phyloP scores from a whole-genome alignment of 2,329 filamentous ascomycete species.

The Pseudogymnoascus sp. region DNA sequence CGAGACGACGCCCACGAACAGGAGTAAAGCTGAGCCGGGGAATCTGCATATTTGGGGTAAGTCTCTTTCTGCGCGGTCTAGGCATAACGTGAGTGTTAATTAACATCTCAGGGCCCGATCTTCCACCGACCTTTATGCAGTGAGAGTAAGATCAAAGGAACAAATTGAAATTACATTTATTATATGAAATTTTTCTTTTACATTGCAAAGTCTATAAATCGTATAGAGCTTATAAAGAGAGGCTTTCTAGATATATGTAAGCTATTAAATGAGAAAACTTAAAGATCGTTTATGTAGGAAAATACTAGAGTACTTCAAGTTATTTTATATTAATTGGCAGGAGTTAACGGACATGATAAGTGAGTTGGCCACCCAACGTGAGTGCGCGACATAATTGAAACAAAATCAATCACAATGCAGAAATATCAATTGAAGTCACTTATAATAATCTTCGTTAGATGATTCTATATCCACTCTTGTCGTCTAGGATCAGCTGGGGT shows the following conservation, averaged over 20 bases:
- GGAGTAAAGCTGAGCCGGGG: slow-evolving; percentile 13
- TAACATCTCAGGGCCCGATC: slow-evolving; percentile 17
- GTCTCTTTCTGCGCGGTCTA: slow-evolving; percentile 13
- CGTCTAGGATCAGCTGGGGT: background rate
- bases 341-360: background rate
- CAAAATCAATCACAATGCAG: too few relatives aligned
- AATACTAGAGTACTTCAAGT: background rate
- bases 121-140: slow-evolving; percentile 17
- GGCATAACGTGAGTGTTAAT: background rate
- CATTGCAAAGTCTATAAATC: background rate
- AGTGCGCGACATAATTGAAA: too few relatives aligned
- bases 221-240: background rate
- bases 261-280: background rate
- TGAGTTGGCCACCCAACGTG: too few relatives aligned
- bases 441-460: too few relatives aligned
- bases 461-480: background rate
- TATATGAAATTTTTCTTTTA: background rate
- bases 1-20: slow-evolving; percentile 18
- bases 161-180: background rate
- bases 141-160: slow-evolving; percentile 21
- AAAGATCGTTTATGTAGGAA: background rate
- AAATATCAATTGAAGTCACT: too few relatives aligned
- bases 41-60: slow-evolving; percentile 23
- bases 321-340: background rate
- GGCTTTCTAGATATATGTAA: background rate